These are phyloP conservation scores for Rhizophagus sp. DNA, from an alignment of 192 early-diverging fungal species.

Conservation along the genomic window DNA sequence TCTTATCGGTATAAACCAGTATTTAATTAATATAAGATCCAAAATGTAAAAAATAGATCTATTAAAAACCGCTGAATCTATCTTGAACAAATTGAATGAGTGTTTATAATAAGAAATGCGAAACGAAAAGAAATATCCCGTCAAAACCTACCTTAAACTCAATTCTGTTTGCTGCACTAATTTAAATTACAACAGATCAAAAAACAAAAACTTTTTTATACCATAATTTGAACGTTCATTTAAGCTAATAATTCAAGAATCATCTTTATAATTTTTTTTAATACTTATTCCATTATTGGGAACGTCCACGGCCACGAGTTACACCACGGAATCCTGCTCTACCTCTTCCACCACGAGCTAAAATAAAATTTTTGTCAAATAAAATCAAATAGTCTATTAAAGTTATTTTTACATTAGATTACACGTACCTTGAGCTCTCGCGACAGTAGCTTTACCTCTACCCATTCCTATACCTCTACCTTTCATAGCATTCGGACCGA, in stretches of 20 bases:
- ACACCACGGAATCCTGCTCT: constrained; percentile 23
- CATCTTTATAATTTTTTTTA: background rate
- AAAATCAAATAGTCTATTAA: background rate
- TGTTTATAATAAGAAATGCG: background rate
- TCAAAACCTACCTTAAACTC: background rate
- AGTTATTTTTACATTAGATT: background rate
- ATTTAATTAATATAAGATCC: background rate
- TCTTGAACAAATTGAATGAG: background rate
- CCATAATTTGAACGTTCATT: background rate
- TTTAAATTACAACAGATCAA: background rate
- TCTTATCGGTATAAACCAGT: background rate
- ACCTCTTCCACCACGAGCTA: constrained; percentile 24
- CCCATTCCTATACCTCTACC: constrained; percentile 84
- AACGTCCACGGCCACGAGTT: constrained; percentile 17
- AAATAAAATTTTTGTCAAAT: background rate
- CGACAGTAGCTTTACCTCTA: constrained; percentile 81
- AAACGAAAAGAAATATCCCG: background rate
- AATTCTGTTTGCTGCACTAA: background rate
- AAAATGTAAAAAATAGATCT: background rate
- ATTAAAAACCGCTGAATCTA: background rate
- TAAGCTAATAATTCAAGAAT: background rate
- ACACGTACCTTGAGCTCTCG: constrained; percentile 66
- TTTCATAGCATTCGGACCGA: constrained; percentile 79
- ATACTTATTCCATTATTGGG: background rate
- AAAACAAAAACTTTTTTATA: background rate